phyloP scores from a whole-genome alignment of 225 moss, liverwort and hornwort genomes.

The Neckera pumila region DNA sequence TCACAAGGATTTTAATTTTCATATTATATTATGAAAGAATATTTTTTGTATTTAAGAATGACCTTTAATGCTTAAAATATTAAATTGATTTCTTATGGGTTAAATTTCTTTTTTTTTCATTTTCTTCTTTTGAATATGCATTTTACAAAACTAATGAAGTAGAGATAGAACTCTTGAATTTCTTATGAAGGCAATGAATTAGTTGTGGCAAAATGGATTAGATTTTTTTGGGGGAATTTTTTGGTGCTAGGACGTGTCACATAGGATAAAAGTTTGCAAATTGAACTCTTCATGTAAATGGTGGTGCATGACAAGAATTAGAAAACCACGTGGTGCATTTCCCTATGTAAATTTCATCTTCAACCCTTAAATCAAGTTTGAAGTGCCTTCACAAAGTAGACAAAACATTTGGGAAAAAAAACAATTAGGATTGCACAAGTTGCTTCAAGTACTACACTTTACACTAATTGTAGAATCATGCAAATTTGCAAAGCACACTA shows the following conservation, averaged over 20 bases:
- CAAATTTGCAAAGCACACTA: background rate
- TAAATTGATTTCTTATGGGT: background rate
- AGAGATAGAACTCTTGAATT: background rate
- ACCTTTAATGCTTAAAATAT: background rate
- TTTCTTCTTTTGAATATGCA: background rate
- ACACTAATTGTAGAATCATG: background rate
- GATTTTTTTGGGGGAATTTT: background rate
- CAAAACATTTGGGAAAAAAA: background rate
- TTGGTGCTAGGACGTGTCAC: background rate
- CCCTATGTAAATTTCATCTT: background rate
- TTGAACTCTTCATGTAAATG: background rate
- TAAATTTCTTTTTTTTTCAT: background rate
- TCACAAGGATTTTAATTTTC: background rate
- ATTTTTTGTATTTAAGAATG: background rate
- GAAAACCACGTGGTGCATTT: background rate
- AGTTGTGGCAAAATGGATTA: background rate
- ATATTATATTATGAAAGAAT: background rate
- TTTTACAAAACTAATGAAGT: background rate
- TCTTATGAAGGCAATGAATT: background rate
- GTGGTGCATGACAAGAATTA: too few species aligned
- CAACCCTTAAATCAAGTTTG: background rate
- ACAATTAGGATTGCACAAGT: background rate
- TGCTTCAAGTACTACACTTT: background rate
- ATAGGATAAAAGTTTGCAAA: background rate
- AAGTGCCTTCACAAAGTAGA: rapidly evolving